Percentiles rank a stretch among this genome's conserved stretches.
These are phyloP conservation scores for Trichophyton verrucosum DNA, from an alignment of 2,329 filamentous ascomycete species.

Conservation along the genomic window DNA sequence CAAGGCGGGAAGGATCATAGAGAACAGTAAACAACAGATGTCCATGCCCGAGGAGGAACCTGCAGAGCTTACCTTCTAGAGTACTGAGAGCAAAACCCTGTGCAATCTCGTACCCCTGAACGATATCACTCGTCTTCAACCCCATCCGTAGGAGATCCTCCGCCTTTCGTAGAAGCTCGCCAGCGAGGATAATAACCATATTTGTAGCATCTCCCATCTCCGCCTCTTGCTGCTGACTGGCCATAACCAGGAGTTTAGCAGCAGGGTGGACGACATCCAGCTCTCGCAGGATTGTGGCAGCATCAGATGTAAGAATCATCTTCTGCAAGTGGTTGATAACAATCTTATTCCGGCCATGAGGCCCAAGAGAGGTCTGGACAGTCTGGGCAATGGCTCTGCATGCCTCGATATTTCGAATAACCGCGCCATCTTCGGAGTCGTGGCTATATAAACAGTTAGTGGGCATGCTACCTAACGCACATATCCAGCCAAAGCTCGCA, in stretches of 20 bases:
- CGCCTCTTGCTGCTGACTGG: conserved; percentile 93
- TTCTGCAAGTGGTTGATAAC: conserved; percentile 99
- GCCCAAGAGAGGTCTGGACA: conserved; percentile 91
- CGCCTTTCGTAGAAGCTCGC: conserved; percentile 90
- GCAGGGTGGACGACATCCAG: conserved; percentile 97
- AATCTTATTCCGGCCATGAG: conserved; percentile 97
- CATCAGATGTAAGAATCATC: conserved; percentile 98
- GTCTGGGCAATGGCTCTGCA: conserved; percentile 92
- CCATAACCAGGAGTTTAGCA: conserved; percentile 96
- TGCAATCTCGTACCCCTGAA: conserved; percentile 88
- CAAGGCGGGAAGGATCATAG: neutral
- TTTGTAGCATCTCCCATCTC: conserved; percentile 99
- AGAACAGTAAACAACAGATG: neutral
- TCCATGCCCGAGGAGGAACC: neutral
- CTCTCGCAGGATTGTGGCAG: conserved; percentile 91
- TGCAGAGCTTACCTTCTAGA: conserved; percentile 50
- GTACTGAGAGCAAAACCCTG: conserved; percentile 75
- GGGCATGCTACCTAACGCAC: neutral
- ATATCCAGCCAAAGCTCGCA: conserved; percentile 4
- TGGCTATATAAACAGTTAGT: conserved; percentile 49
- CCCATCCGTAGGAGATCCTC: conserved; percentile 95
- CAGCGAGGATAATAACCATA: conserved; percentile 87
- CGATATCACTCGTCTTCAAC: conserved; percentile 95
- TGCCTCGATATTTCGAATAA: conserved; percentile 96
- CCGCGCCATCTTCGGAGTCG: conserved; percentile 96